These are phyloP conservation scores for Malassezia dermatis DNA, from an alignment of 1,284 basidiomycete genomes.

Conservation along the genomic window DNA sequence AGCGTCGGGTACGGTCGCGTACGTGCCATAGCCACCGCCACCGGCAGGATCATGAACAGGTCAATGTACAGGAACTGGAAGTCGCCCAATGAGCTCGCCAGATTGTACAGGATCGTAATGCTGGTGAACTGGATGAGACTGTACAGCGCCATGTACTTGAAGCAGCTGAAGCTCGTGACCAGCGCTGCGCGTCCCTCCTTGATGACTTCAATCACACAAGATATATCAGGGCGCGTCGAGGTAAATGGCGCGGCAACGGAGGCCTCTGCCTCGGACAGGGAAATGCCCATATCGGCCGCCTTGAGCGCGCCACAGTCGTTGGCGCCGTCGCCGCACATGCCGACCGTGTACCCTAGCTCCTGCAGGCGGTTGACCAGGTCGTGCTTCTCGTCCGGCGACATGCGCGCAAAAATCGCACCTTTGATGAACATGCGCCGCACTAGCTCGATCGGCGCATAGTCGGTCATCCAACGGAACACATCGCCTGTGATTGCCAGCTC, in stretches of 20 bases:
- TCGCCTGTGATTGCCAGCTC: constrained; percentile 90
- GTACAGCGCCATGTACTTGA: constrained; percentile 71
- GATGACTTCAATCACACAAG: constrained; percentile 91
- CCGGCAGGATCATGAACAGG: constrained; percentile 89
- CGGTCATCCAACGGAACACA: constrained; percentile 96
- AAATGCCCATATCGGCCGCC: constrained; percentile 94
- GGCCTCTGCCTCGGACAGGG: constrained; percentile 92
- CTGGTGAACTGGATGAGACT: constrained; percentile 55
- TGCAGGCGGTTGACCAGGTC: constrained; percentile 93
- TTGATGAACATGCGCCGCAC: constrained; percentile 70
- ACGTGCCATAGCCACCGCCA: constrained; percentile 87
- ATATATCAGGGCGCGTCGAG: constrained; percentile 82
- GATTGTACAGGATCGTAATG: constrained; percentile 85
- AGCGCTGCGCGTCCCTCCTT: constrained; percentile 77
- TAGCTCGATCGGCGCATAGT: constrained; percentile 75
- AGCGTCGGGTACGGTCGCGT: constrained; percentile 72
- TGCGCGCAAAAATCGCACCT: constrained; percentile 89
- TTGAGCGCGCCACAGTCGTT: constrained; percentile 98
- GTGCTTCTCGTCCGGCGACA: constrained; percentile 99
- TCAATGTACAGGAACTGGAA: constrained; percentile 97
- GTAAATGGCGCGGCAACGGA: constrained; percentile 99
- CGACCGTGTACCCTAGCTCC: constrained; percentile 81
- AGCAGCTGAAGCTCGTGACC: constrained; percentile 96
- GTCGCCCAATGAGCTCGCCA: constrained; percentile 89
- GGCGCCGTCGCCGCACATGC: constrained; percentile 98